Evolutionary conservation across 805 yeast species (phyloP).

Genomic region (Lipomyces yamadae): DNA sequence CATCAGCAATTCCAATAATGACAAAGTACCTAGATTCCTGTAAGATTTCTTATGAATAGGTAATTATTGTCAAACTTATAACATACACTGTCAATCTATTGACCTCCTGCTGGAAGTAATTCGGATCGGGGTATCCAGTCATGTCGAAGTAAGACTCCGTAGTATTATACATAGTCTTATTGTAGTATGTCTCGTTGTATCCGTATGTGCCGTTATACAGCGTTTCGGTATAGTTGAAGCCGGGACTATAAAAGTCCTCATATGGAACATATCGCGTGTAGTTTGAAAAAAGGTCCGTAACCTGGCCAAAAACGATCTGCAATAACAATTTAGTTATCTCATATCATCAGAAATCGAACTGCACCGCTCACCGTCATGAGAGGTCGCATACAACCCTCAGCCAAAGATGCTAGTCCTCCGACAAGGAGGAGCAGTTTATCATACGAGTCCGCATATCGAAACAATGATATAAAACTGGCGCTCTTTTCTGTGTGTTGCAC

Average conservation of each 20-base stretch:
- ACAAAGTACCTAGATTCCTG: conserved; percentile 44
- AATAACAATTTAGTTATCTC: conserved; percentile 39
- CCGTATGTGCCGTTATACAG: conserved; percentile 20
- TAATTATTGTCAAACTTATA: conserved; percentile 2
- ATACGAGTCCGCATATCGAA: conserved; percentile 44
- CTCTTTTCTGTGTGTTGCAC: conserved; percentile 37
- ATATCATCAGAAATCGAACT: background rate
- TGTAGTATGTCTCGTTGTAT: conserved; percentile 18
- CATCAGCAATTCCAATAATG: conserved; percentile 49
- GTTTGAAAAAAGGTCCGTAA: conserved; percentile 47
- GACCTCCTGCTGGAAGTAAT: conserved; percentile 31
- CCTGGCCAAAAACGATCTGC: conserved; percentile 49
- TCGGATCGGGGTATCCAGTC: conserved; percentile 27
- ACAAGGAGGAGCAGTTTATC: conserved; percentile 43
- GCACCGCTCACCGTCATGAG: conserved; percentile 36
- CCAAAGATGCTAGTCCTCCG: conserved; percentile 45
- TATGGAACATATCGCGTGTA: conserved; percentile 35
- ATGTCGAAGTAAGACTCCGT: conserved; percentile 14
- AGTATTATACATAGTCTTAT: conserved; percentile 13
- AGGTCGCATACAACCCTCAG: conserved; percentile 51
- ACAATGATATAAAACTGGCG: conserved; percentile 42
- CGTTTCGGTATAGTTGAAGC: conserved; percentile 46
- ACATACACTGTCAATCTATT: conserved; percentile 36
- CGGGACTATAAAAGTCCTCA: conserved; percentile 43
- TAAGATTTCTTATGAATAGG: background rate